Evolutionary conservation across 2,329 filamentous ascomycete genomes (phyloP).

Genomic region (Trichoderma sp.): DNA sequence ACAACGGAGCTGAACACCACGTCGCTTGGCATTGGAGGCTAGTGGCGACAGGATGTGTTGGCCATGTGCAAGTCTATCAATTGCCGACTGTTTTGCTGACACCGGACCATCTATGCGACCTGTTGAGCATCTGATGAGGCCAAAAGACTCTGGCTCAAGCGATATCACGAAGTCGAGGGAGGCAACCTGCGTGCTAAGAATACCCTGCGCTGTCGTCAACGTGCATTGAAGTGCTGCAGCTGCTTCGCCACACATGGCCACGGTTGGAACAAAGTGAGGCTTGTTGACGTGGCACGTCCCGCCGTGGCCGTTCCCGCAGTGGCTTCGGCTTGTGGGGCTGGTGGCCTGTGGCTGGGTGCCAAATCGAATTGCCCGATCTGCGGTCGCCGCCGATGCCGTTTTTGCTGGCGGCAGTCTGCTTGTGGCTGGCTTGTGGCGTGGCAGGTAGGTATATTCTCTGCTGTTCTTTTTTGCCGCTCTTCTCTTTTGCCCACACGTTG

Average conservation of each 20-base stretch:
- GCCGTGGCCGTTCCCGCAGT: constrained; percentile 36
- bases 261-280: constrained; percentile 39
- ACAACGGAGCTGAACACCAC: constrained; percentile 21
- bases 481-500: not conserved
- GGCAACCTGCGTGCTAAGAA: constrained; percentile 25
- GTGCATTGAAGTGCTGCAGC: not conserved
- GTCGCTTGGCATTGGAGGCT: not conserved
- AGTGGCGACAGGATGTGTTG: constrained; percentile 22
- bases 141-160: not conserved
- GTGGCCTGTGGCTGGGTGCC: constrained; percentile 28
- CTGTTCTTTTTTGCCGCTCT: no score
- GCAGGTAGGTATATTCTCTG: not conserved
- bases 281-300: constrained; percentile 50
- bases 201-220: not conserved
- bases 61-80: constrained; percentile 25
- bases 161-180: constrained; percentile 16
- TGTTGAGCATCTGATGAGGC: constrained; percentile 27
- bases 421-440: not conserved
- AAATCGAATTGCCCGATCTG: constrained; percentile 3
- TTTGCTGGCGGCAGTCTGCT: constrained; percentile 9
- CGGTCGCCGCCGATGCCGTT: not conserved
- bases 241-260: constrained; percentile 27
- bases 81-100: not conserved
- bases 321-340: constrained; percentile 25
- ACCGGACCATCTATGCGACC: constrained; percentile 17